A percentile compares a stretch with the other conserved stretches of the same genome.
phyloP scores from a whole-genome alignment of 768 basidiomycete genomes.

The Boletus sp. region DNA sequence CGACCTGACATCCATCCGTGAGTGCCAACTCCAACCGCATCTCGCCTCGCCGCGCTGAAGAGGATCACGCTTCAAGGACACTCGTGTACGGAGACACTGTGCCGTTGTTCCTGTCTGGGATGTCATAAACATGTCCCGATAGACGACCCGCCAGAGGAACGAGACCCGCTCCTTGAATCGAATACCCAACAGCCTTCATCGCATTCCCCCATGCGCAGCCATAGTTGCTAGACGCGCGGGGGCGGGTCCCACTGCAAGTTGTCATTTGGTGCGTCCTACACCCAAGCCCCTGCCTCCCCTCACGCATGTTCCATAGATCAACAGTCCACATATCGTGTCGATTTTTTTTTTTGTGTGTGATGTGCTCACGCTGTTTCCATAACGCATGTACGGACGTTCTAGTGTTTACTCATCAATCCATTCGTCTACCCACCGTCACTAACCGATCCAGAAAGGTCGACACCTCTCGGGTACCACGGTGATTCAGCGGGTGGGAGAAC shows the following conservation, averaged over 20 bases:
- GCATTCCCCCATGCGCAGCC: constrained; percentile 25
- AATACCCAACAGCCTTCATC: constrained; percentile 19
- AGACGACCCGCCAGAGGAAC: constrained; percentile 18
- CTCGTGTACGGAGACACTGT: constrained; percentile 24
- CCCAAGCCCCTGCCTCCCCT: background rate
- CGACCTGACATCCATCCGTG: constrained; percentile 24
- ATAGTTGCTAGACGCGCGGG: background rate
- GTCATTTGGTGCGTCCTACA: background rate
- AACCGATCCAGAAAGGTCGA: background rate
- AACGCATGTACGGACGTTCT: background rate
- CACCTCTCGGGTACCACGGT: background rate
- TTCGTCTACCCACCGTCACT: background rate
- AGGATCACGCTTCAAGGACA: constrained; percentile 10
- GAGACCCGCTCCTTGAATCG: constrained; percentile 15
- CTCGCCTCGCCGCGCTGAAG: background rate
- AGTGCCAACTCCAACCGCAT: background rate
- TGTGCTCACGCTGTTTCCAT: background rate
- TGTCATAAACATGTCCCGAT: background rate
- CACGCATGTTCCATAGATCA: background rate
- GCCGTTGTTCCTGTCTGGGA: constrained; percentile 18
- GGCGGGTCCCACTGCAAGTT: background rate
- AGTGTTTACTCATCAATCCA: background rate
- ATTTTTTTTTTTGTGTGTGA: background rate
- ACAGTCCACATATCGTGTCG: background rate
- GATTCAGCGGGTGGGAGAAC: too few species aligned